A percentile compares a stretch with the other conserved stretches of the same genome.
These are phyloP conservation scores for Lactarius tabidus DNA, from an alignment of 768 basidiomycete genomes.

Conservation along the genomic window DNA sequence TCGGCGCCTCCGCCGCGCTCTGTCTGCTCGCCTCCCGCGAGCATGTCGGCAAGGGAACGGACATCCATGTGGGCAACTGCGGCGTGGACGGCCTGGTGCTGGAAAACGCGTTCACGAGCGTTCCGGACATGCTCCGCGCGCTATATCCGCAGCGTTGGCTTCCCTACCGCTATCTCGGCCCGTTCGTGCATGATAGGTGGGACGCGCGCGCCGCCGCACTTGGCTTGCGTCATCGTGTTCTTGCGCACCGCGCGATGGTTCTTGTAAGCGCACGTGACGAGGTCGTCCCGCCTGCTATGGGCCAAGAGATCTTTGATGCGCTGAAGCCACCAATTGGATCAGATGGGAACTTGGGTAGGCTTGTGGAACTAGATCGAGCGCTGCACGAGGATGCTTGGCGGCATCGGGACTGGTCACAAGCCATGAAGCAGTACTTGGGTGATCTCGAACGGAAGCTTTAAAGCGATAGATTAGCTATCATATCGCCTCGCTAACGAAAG, in stretches of 20 bases:
- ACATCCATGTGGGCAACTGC: neutral
- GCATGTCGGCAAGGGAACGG: neutral
- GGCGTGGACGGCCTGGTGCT: conserved; percentile 39
- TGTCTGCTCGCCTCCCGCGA: conserved; percentile 35
- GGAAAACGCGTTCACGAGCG: conserved; percentile 49
- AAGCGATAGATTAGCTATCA: neutral
- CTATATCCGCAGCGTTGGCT: conserved; percentile 47
- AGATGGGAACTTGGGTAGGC: neutral
- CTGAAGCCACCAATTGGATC: neutral
- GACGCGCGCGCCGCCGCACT: conserved; percentile 37
- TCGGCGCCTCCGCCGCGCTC: conserved; percentile 44
- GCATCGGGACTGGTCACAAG: conserved; percentile 32
- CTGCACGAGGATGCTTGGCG: conserved; percentile 41
- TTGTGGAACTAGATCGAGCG: conserved; percentile 33
- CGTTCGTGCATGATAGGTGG: conserved; percentile 45
- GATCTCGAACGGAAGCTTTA: neutral
- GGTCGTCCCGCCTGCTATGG: conserved; percentile 42
- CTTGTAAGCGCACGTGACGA: conserved; percentile 44
- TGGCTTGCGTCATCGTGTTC: conserved; percentile 18
- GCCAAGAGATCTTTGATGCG: conserved; percentile 30
- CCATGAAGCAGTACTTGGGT: conserved; percentile 29
- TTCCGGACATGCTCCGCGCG: conserved; percentile 44
- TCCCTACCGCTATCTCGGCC: conserved; percentile 47
- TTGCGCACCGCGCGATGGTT: conserved; percentile 33
- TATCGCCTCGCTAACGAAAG: too few relatives aligned